Evolutionary conservation across 345 rosid species (phyloP).

Genomic region (Pistacia integerrima): DNA sequence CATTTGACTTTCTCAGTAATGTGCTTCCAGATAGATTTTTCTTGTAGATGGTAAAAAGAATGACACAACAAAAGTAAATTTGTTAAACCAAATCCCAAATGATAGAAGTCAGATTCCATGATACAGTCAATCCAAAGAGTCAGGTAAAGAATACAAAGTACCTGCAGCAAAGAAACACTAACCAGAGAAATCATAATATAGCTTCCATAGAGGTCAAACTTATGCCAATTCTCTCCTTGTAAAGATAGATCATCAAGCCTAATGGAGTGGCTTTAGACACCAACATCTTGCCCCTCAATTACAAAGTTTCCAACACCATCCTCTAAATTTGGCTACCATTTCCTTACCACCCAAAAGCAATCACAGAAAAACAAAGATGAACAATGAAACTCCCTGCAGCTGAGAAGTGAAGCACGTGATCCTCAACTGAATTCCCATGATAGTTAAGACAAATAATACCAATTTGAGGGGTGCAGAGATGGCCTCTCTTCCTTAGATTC

Average conservation of each 20-base stretch:
- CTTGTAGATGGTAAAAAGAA: neutral
- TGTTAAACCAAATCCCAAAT: neutral
- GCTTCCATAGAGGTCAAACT: neutral
- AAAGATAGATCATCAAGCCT: neutral
- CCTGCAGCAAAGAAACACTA: neutral
- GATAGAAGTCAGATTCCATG: neutral
- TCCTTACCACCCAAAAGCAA: neutral
- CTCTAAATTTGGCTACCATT: neutral
- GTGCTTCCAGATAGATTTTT: neutral
- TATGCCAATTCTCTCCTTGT: neutral
- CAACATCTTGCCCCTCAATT: neutral
- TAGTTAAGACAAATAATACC: neutral
- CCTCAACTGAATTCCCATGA: neutral
- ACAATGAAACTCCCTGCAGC: no score
- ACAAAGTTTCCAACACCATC: neutral
- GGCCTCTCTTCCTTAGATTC: neutral
- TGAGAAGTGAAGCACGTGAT: neutral
- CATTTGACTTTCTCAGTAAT: neutral
- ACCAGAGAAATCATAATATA: neutral
- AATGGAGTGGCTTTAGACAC: neutral
- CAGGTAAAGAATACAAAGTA: neutral
- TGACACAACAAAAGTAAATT: neutral
- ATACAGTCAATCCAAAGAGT: neutral
- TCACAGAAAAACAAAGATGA: neutral
- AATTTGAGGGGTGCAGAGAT: neutral